Evolutionary conservation across 441 rosid genomes (phyloP), one percentile per base, ranked within the genome.

Genomic region (Pelargonium myrrhifolium): DNA sequence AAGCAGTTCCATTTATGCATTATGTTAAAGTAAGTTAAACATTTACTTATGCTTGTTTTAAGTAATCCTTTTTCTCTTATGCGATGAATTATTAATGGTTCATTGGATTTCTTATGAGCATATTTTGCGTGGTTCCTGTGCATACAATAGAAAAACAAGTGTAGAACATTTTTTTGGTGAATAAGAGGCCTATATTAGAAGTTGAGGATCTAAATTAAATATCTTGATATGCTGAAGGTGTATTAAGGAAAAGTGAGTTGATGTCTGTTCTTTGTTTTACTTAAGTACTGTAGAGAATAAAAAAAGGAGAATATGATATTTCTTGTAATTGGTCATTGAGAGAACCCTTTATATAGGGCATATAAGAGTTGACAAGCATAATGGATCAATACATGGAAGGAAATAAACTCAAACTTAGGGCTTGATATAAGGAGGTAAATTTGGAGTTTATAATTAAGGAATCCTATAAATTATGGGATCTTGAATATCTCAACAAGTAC

Each of bases 1-100:
- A 88, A 78, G 82, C 89, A 2, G 75, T 79, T 72, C 84, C 86
- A 35, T 83, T 88, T 72, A 78, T 88, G 86, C 79, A 82, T 55
- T 83, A 84, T 72, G 71, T 86, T 71, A 84, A 84, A 78, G 93
- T 86, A 71, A 84, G 85, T 79, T 69, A 74, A 63, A 37, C 40
- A 56, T 49, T 21, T 58, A 9, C 63, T 66, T 21, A 11, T 12
- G 20, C 11, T 60, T 12, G 28, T 51, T 17, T 40, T 40, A 26
- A 43, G 68, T 20, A 11, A 35, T 69, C 10, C 37, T 53, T 71
- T 42, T 3, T 17, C 12, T 49, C 35, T 17, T 66, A 12, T 66
- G 65, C 15, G 31, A 4, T 24, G 45, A 60, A 39, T 28, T 56
- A 9, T 65, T 62, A 37, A 7, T 56, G 31, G 55, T 35, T 71